Base-by-base conservation (phyloP, 75 land plant genomes). In the Cupressus sempervirens region DNA sequence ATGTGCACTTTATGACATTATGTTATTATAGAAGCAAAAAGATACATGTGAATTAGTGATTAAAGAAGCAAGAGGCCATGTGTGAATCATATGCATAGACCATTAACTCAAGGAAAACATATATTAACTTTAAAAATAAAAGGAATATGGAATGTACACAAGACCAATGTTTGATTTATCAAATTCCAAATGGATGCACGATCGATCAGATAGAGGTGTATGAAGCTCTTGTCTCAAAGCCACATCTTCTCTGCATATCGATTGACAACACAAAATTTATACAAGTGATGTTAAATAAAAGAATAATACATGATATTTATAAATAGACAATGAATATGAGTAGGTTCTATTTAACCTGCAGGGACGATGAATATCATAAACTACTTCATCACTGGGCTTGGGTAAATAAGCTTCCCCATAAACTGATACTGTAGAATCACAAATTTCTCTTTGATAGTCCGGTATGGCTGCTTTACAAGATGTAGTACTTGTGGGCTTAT, bases 171-270 rank as follows among this genome's bases (percentile, higher is more conserved):
- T 91, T 65, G 93, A 84, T 30, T 93, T 92, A 76, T 97, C 96
- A 89, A 97, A 97, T 84, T 97, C 99, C 90, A 97, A 82, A 91
- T 97, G 99, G 15, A 90, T 96, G 93, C 99, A 97, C 23, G 99
- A 96, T 16, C 99, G 89, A 82, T 96, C 99, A 62, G 99, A 97
- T 32, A 87, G 87, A 62, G 92, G 89, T 0, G 89, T 91, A 81
- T 97, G 99, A 83, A 97, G 96, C 88, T 97, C 99, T 76, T 84
- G 89, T 50, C 82, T 82, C 23, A 93, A 91, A 72, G 94, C 94
- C 48, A 97, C 98, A 84, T 93, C 93, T 30, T 88, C 93, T 84
- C 97, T 95, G 84, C 84, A 82, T 52, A 38, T 36, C 53, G 80
- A 48, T 45, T 50, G 46, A 50, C 52, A 80, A 67, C 0, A 90